Percentiles rank a stretch among this genome's conserved stretches.
Evolutionary conservation across 2,329 filamentous ascomycete genomes (phyloP).

Genomic region (Penicillium paneum): DNA sequence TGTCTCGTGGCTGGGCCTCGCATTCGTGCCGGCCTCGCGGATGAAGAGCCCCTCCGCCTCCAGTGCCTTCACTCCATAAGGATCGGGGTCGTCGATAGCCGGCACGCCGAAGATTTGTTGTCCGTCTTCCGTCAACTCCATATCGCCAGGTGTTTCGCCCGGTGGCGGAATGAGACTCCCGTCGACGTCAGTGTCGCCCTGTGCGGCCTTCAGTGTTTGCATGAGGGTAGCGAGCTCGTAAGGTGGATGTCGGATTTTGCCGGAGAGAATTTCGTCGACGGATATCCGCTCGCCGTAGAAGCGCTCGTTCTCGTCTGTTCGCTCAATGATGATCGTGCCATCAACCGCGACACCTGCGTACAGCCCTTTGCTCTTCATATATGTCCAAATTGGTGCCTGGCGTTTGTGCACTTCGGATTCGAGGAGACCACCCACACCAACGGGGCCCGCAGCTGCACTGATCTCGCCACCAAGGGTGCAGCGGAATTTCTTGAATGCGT

Average conservation of each 20-base stretch:
- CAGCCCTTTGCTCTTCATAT: slow-evolving; percentile 84
- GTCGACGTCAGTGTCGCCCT: slow-evolving; percentile 76
- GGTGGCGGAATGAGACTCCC: slow-evolving; percentile 61
- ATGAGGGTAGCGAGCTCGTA: slow-evolving; percentile 60
- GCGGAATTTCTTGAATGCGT: slow-evolving; percentile 75
- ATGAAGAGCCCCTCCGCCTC: slow-evolving; percentile 81
- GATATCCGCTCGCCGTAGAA: slow-evolving; percentile 71
- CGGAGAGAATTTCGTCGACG: slow-evolving; percentile 61
- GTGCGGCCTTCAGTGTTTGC: slow-evolving; percentile 82
- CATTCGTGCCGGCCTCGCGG: slow-evolving; percentile 76
- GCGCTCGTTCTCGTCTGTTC: slow-evolving; percentile 80
- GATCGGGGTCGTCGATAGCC: slow-evolving; percentile 77
- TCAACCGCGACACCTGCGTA: slow-evolving; percentile 86
- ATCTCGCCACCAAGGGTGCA: slow-evolving; percentile 81
- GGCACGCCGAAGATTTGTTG: slow-evolving; percentile 68
- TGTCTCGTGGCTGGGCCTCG: slow-evolving; percentile 70
- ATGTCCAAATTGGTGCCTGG: slow-evolving; percentile 72
- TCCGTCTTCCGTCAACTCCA: slow-evolving; percentile 47
- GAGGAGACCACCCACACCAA: slow-evolving; percentile 70
- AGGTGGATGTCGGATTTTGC: slow-evolving; percentile 58
- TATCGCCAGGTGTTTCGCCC: slow-evolving; percentile 74
- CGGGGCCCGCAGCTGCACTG: slow-evolving; percentile 70
- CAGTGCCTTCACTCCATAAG: slow-evolving; percentile 85
- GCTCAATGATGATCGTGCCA: slow-evolving; percentile 80
- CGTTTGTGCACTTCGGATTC: slow-evolving; percentile 67